Evolutionary conservation across 2,329 filamentous ascomycete species (phyloP).

Genomic region (Alternaria longipes): DNA sequence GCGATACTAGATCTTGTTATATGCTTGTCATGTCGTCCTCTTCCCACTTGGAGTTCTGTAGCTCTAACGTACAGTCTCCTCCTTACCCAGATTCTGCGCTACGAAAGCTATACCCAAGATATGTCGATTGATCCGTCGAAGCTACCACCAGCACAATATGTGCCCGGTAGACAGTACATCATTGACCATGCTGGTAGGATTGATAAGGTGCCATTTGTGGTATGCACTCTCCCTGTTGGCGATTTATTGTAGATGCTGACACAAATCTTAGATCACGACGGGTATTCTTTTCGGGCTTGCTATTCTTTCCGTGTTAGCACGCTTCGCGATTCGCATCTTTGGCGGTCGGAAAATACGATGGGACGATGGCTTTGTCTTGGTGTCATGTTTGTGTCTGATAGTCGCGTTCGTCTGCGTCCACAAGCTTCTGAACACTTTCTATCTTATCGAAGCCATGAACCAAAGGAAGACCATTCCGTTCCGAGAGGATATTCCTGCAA

Average conservation of each 20-base stretch:
- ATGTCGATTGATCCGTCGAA: conserved; percentile 1
- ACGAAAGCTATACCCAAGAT: not conserved
- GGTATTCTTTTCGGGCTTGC: conserved; percentile 3
- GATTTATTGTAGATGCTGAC: not conserved
- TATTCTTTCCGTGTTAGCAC: conserved; percentile 1
- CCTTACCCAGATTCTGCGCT: not conserved
- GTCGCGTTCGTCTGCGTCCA: conserved; percentile 2
- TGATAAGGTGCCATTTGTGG: conserved; percentile 2
- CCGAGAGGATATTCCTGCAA: conserved; percentile 9
- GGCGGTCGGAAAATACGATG: conserved; percentile 5
- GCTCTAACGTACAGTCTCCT: not conserved
- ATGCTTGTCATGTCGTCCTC: not conserved
- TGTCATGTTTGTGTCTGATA: not conserved
- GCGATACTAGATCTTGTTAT: not conserved
- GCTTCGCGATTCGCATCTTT: conserved; percentile 9
- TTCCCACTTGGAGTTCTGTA: not conserved
- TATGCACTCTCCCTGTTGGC: not conserved
- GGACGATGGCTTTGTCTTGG: conserved; percentile 7
- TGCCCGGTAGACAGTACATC: conserved; percentile 3
- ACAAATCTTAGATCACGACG: not conserved
- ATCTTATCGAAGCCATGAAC: conserved; percentile 16
- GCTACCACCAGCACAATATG: conserved; percentile 5
- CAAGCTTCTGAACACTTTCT: conserved; percentile 9
- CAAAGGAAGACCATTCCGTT: conserved; percentile 6
- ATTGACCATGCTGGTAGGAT: conserved; percentile 8